Evolutionary conservation across 2,329 filamentous ascomycete genomes (phyloP).

Genomic region (Botryotinia calthae): DNA sequence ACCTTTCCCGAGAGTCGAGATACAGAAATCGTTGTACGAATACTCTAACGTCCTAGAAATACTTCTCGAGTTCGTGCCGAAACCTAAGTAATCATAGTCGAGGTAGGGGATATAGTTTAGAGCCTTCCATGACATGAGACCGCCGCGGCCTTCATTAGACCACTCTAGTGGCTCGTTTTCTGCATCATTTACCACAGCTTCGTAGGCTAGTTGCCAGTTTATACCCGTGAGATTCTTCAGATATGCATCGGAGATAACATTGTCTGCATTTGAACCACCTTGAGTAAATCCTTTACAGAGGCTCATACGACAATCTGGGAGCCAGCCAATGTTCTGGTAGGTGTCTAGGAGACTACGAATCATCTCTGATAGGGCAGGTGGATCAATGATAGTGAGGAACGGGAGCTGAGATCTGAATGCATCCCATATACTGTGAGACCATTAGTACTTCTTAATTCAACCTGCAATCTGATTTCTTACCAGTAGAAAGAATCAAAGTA

Average conservation of each 20-base stretch:
- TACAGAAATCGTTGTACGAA: slow-evolving; percentile 71
- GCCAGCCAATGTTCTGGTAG: slow-evolving; percentile 57
- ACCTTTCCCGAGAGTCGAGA: slow-evolving; percentile 57
- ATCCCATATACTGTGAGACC: slow-evolving; percentile 60
- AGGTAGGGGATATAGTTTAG: slow-evolving; percentile 67
- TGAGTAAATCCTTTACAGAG: slow-evolving; percentile 71
- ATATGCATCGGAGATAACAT: slow-evolving; percentile 64
- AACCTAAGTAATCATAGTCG: slow-evolving; percentile 63
- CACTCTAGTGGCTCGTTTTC: slow-evolving; percentile 57
- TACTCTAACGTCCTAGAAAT: slow-evolving; percentile 74
- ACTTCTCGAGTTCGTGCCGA: slow-evolving; percentile 66
- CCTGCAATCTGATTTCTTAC: slow-evolving; percentile 44
- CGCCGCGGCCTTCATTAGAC: slow-evolving; percentile 67
- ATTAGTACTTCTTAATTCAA: slow-evolving; percentile 31
- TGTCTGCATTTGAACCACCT: slow-evolving; percentile 69
- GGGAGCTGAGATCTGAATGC: slow-evolving; percentile 66
- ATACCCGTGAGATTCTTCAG: slow-evolving; percentile 64
- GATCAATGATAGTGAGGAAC: slow-evolving; percentile 66
- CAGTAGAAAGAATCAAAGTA: slow-evolving; percentile 67
- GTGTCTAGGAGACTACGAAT: slow-evolving; percentile 70
- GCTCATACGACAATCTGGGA: slow-evolving; percentile 54
- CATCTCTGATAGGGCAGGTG: slow-evolving; percentile 60
- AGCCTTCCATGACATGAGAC: slow-evolving; percentile 67
- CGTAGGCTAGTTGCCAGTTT: slow-evolving; percentile 68
- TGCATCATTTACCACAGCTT: slow-evolving; percentile 65